phyloP scores from a whole-genome alignment of 352 stramenopile species.

The Globisporangium emineosum region DNA sequence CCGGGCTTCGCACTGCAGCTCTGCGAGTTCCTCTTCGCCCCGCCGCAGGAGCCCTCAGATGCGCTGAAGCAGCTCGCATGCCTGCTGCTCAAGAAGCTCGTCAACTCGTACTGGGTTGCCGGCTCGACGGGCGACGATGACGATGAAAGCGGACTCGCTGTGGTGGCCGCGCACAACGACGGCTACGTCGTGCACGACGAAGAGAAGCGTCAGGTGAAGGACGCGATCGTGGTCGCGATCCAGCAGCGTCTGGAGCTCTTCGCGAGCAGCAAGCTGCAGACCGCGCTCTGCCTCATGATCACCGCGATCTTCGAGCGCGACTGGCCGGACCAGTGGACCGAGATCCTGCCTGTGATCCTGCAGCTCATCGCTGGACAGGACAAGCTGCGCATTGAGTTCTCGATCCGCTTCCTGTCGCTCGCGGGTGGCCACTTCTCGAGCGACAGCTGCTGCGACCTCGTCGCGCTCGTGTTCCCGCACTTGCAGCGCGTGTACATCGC shows the following conservation, averaged over 20 bases:
- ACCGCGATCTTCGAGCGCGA: conserved; percentile 83
- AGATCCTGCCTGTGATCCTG: conserved; percentile 65
- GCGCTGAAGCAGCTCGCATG: conserved; percentile 66
- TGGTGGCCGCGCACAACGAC: background rate
- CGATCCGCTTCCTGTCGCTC: conserved; percentile 73
- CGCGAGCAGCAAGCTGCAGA: conserved; percentile 72
- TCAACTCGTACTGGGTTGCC: conserved; percentile 56
- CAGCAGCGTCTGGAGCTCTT: conserved; percentile 61
- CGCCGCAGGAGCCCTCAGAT: conserved; percentile 22
- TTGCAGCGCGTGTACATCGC: conserved; percentile 59
- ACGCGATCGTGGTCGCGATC: conserved; percentile 52
- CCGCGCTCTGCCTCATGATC: conserved; percentile 68
- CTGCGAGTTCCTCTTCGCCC: conserved; percentile 61
- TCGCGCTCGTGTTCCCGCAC: conserved; percentile 71
- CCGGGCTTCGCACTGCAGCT: conserved; percentile 73
- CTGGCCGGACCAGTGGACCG: conserved; percentile 79
- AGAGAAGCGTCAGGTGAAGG: conserved; percentile 68
- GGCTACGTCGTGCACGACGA: conserved; percentile 53
- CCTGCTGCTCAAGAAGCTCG: conserved; percentile 75
- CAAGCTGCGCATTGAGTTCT: conserved; percentile 61
- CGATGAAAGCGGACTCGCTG: background rate
- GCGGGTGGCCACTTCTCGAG: conserved; percentile 72
- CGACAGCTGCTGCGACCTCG: conserved; percentile 76
- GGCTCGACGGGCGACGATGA: conserved; percentile 26
- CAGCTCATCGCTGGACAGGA: conserved; percentile 51